Evolutionary conservation across 164 flowering plant species (phyloP).

Genomic region (Umbilicus rupestris): DNA sequence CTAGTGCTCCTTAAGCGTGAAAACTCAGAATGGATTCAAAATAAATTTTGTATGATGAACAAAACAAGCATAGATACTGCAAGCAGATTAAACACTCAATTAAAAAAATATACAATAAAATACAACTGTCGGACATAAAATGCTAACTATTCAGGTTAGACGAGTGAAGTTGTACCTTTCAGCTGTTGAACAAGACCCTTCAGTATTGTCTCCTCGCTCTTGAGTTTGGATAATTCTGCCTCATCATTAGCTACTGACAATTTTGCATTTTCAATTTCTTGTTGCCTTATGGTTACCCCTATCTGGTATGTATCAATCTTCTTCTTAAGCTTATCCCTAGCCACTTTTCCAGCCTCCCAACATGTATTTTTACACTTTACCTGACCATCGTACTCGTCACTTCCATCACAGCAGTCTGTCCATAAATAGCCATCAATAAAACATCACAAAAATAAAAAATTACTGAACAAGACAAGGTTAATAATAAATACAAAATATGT

Average conservation of each 20-base stretch:
- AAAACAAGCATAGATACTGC: neutral
- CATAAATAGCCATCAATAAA: slow-evolving; percentile 2
- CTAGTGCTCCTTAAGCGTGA: neutral
- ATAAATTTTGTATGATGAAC: neutral
- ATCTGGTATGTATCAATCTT: slow-evolving; percentile 73
- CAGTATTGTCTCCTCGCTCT: slow-evolving; percentile 64
- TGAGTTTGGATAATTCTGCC: slow-evolving; percentile 64
- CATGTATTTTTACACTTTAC: slow-evolving; percentile 76
- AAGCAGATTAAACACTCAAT: neutral
- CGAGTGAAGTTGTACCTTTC: slow-evolving; percentile 36
- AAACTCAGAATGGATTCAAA: neutral
- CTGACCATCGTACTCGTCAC: slow-evolving; percentile 86
- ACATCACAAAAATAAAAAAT: neutral
- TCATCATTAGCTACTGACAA: slow-evolving; percentile 52
- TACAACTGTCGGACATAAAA: neutral
- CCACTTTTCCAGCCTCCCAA: slow-evolving; percentile 96
- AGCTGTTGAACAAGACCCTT: slow-evolving; percentile 77
- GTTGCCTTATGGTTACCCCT: slow-evolving; percentile 52
- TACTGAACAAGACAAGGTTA: neutral
- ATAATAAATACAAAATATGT: too few species aligned
- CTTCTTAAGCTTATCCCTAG: slow-evolving; percentile 76
- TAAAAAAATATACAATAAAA: too few species aligned
- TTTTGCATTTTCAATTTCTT: slow-evolving; percentile 61
- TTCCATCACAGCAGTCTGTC: slow-evolving; percentile 97
- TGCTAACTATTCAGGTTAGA: neutral